These are phyloP conservation scores for Cercospora nicotianae DNA, from an alignment of 2,329 filamentous ascomycete species.

Conservation along the genomic window DNA sequence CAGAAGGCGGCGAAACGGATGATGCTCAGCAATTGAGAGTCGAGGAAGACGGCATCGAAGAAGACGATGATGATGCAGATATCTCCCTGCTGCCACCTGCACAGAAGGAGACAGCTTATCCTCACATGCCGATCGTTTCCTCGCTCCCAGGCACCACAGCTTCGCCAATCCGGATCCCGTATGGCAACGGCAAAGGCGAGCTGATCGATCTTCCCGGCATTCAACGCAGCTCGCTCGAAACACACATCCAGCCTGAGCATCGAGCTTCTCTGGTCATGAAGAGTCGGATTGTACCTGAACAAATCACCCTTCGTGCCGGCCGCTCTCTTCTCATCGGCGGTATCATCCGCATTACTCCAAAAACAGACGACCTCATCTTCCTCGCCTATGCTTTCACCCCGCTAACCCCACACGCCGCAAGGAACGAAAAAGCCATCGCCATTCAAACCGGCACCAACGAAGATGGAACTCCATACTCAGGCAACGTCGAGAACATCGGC, in stretches of 20 bases:
- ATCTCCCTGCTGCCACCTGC: slow-evolving; percentile 69
- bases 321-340: slow-evolving; percentile 79
- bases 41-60: slow-evolving; percentile 19
- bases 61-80: slow-evolving; percentile 32
- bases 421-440: slow-evolving; percentile 73
- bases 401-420: slow-evolving; percentile 71
- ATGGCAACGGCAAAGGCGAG: slow-evolving; percentile 81
- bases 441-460: slow-evolving; percentile 58
- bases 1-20: neutral
- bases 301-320: slow-evolving; percentile 69
- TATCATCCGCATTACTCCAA: slow-evolving; percentile 81
- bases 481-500: slow-evolving; percentile 62
- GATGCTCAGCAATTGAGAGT: neutral
- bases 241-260: slow-evolving; percentile 67
- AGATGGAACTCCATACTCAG: slow-evolving; percentile 57
- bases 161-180: slow-evolving; percentile 89
- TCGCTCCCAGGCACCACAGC: slow-evolving; percentile 89
- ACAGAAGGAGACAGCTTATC: slow-evolving; percentile 71
- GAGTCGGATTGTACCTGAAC: slow-evolving; percentile 69
- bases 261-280: slow-evolving; percentile 75
- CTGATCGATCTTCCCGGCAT: slow-evolving; percentile 90
- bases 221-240: slow-evolving; percentile 69
- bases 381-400: slow-evolving; percentile 86
- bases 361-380: slow-evolving; percentile 63
- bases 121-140: slow-evolving; percentile 82